Base-by-base conservation (phyloP, 2,329 filamentous ascomycete genomes). In the Elsinoe batatas region DNA sequence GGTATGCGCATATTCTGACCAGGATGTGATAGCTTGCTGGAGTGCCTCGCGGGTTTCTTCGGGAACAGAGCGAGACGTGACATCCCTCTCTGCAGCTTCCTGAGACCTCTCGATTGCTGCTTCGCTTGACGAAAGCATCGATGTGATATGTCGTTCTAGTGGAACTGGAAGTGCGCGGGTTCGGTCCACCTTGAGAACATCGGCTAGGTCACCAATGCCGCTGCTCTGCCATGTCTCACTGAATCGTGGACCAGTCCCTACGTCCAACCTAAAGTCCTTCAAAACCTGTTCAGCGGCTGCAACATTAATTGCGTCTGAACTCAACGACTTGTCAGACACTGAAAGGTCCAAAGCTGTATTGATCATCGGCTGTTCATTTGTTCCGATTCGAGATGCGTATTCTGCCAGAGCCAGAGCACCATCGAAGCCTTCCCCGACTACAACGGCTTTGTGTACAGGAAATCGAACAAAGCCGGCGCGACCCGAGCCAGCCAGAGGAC, bases 381-480 rank as follows among this genome's bases (percentile, higher is more conserved):
- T 58, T 30, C 65, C 60, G 2, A 63, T 40, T 17, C 64, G 59
- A 33, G 67, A 63, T 42, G 67, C 64, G 13, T 74, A 68, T 37
- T 68, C 62, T 44, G 73, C 66, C 68, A 69, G 78, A 1, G 78
- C 74, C 4, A 84, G 75, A 1, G 85, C 81, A 6, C 86, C 88
- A 54, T 80, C 73, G 2, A 95, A 71, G 0, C 88, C 90, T 49
- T 87, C 79, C 0, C 82, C 83, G 7, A 95, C 79, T 8, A 96
- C 64, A 13, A 96, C 71, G 0, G 85, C 82, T 65, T 84, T 87
- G 66, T 97, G 91, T 1, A 96, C 89, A 0, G 91, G 91, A 43
- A 88, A 89, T 5, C 83, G 81, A 40, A 93, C 76, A 13, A 83
- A 79, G 11, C 83, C 82, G 56, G 82, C 78, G 58, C 82, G 76